phyloP scores from a whole-genome alignment of 768 basidiomycete genomes.

The Naganishia vishniacii region DNA sequence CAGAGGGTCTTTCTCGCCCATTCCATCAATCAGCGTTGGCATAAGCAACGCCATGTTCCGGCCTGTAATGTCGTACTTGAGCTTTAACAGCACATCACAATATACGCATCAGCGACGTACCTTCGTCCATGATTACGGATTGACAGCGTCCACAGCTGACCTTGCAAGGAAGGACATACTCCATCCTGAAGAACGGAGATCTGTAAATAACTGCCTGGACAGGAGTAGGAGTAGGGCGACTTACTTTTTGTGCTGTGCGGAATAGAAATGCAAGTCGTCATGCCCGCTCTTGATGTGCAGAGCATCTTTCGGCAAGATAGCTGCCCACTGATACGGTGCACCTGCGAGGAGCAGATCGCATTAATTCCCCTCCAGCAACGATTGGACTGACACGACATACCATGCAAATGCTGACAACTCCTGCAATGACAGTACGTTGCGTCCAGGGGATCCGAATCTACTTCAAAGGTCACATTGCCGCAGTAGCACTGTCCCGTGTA shows the following conservation, averaged over 20 bases:
- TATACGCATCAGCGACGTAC: too few species aligned
- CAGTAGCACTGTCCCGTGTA: slow-evolving; percentile 26
- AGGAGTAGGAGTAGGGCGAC: neutral
- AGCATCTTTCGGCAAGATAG: slow-evolving; percentile 26
- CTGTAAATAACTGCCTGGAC: too few species aligned
- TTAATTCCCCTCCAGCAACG: neutral
- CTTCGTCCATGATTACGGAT: slow-evolving; percentile 28
- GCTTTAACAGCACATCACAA: too few species aligned
- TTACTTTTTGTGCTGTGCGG: slow-evolving; percentile 23
- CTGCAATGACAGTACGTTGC: slow-evolving; percentile 27
- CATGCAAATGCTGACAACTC: slow-evolving; percentile 25
- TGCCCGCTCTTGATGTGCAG: slow-evolving; percentile 25
- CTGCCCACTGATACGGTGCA: slow-evolving; percentile 29
- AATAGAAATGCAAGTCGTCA: slow-evolving; percentile 28
- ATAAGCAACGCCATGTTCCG: slow-evolving; percentile 26
- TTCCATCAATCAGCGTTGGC: slow-evolving; percentile 24
- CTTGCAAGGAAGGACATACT: slow-evolving; percentile 23
- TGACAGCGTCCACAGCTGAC: slow-evolving; percentile 23
- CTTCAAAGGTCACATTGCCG: slow-evolving; percentile 26
- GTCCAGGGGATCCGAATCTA: slow-evolving; percentile 27
- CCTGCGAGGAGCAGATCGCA: neutral
- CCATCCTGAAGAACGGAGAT: slow-evolving; percentile 11
- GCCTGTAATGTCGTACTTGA: too few species aligned
- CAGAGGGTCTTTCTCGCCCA: slow-evolving; percentile 18
- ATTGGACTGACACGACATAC: neutral